These are phyloP conservation scores for Xerocomus minutiporus DNA, from an alignment of 1,284 basidiomycete species.

Conservation along the genomic window DNA sequence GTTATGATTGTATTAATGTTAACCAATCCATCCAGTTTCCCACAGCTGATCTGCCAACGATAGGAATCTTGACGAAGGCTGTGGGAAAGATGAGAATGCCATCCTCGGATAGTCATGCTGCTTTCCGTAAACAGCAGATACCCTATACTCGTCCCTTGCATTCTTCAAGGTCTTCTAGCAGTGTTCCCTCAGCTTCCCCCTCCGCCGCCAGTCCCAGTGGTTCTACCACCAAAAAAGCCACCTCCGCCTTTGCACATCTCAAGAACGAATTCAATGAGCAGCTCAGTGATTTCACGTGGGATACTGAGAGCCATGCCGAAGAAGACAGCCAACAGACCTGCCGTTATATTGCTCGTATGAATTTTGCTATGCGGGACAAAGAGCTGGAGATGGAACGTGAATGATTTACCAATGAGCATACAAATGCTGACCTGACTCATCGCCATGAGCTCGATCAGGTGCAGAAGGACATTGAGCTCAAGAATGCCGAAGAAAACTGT, in stretches of 20 bases:
- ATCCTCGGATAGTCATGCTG: not conserved
- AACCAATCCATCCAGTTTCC: too few relatives aligned
- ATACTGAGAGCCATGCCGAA: not conserved
- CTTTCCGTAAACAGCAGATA: not conserved
- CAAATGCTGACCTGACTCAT: not conserved
- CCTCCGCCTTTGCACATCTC: not conserved
- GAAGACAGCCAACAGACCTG: not conserved
- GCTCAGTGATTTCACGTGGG: not conserved
- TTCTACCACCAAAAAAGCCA: not conserved
- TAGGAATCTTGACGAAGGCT: not conserved
- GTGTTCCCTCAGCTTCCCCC: not conserved
- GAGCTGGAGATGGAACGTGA: not conserved
- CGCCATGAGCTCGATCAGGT: not conserved
- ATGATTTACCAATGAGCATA: not conserved
- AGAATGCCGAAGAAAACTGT: not conserved
- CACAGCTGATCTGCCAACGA: not conserved
- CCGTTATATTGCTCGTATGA: not conserved
- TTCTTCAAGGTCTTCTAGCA: not conserved
- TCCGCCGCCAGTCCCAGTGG: not conserved
- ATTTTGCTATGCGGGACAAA: not conserved
- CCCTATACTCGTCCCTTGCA: not conserved
- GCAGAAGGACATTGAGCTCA: not conserved
- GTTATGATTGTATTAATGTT: too few relatives aligned
- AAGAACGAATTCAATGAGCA: not conserved
- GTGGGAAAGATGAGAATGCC: not conserved